Evolutionary conservation across 1,139 yeast species (phyloP).

Genomic region (Meyerozyma guilliermondii): DNA sequence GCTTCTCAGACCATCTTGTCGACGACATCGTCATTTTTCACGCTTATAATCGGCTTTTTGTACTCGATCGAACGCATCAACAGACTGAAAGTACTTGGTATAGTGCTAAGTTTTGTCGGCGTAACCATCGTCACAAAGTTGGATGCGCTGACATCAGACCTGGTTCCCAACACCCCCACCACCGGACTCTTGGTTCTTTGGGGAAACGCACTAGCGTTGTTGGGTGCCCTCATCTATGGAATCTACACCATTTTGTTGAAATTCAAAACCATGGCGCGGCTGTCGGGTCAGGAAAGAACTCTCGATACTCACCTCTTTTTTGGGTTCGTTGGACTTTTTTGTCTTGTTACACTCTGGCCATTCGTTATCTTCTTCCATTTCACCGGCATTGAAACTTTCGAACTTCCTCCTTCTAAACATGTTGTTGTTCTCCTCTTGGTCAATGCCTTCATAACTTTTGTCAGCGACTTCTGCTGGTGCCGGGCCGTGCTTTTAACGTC

Average conservation of each 20-base stretch:
- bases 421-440: conserved; percentile 51
- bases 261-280: conserved; percentile 45
- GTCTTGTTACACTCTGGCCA: conserved; percentile 80
- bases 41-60: conserved; percentile 74
- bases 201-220: conserved; percentile 77
- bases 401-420: conserved; percentile 52
- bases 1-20: conserved; percentile 90
- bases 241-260: conserved; percentile 85
- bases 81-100: conserved; percentile 59
- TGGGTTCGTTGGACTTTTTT: conserved; percentile 90
- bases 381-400: conserved; percentile 63
- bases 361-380: conserved; percentile 59
- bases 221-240: conserved; percentile 86
- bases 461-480: conserved; percentile 95
- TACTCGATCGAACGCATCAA: conserved; percentile 69
- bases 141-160: conserved; percentile 35
- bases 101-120: conserved; percentile 70
- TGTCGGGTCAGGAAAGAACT: conserved; percentile 57
- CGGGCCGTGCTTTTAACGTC: conserved; percentile 88
- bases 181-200: conserved; percentile 43
- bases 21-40: conserved; percentile 89
- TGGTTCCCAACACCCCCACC: conserved; percentile 21
- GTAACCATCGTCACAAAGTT: conserved; percentile 71
- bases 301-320: conserved; percentile 84
- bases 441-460: conserved; percentile 73